These are phyloP conservation scores for Pueraria montana DNA, from an alignment of 306 rosid genomes.

Conservation along the genomic window DNA sequence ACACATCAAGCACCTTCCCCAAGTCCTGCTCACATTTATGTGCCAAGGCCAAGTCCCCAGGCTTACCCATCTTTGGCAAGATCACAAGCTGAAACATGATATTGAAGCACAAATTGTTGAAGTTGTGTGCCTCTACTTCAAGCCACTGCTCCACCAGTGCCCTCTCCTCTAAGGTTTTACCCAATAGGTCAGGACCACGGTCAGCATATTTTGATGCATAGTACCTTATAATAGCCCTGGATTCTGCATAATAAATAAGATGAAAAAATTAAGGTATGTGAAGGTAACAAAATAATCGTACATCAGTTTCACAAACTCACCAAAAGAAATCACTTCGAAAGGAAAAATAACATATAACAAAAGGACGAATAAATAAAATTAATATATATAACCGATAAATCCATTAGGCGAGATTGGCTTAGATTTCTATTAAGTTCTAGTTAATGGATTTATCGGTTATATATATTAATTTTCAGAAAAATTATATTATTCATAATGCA, in stretches of 20 bases:
- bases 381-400: too few relatives aligned
- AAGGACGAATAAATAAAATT: too few relatives aligned
- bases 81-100: conserved; percentile 64
- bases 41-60: conserved; percentile 57
- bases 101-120: conserved; percentile 67
- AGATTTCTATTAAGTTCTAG: too few relatives aligned
- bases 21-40: conserved; percentile 54
- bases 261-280: too few relatives aligned
- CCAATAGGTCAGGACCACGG: conserved; percentile 67
- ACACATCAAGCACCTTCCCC: conserved; percentile 69
- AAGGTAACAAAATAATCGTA: too few relatives aligned
- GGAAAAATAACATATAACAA: too few relatives aligned
- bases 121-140: conserved; percentile 79
- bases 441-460: too few relatives aligned
- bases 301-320: too few relatives aligned
- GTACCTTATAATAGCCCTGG: conserved; percentile 75
- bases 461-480: too few relatives aligned
- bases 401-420: too few relatives aligned
- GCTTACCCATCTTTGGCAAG: conserved; percentile 64
- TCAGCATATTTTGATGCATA: conserved; percentile 68
- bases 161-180: conserved; percentile 68
- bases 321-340: too few relatives aligned
- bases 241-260: conserved; percentile 51
- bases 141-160: conserved; percentile 84
- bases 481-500: too few relatives aligned